Percentiles rank a stretch among this genome's conserved stretches.
Conservation (phyloP, 805 yeast genomes). For the Pichia sporocuriosa region DNA sequence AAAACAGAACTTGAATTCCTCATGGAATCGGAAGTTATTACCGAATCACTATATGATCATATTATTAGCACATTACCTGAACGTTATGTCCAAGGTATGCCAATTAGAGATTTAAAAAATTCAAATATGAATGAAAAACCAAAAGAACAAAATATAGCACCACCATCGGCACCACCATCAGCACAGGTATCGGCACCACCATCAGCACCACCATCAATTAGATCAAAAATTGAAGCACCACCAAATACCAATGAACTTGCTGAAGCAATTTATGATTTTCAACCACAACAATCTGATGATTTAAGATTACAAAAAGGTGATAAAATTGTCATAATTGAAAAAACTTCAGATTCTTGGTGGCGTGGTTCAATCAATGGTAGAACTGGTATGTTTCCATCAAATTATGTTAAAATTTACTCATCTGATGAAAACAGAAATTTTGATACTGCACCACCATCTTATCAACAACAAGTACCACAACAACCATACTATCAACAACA, state of each 20-base stretch:
- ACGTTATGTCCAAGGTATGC: slow-evolving; percentile 13
- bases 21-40: slow-evolving; percentile 65
- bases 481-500: slow-evolving; percentile 17
- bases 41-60: slow-evolving; percentile 42
- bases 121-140: too few species aligned
- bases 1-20: slow-evolving; percentile 72
- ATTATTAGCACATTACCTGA: slow-evolving; percentile 5
- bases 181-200: slow-evolving; percentile 8
- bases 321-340: slow-evolving; percentile 61
- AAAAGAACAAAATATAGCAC: slow-evolving; percentile 15
- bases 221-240: slow-evolving; percentile 9
- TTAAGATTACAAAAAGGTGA: slow-evolving; percentile 60
- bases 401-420: slow-evolving; percentile 57
- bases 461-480: slow-evolving; percentile 5
- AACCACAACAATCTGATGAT: slow-evolving; percentile 72
- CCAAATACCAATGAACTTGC: slow-evolving; percentile 32
- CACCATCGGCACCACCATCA: slow-evolving; percentile 3
- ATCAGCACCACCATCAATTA: neutral
- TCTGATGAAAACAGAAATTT: neutral
- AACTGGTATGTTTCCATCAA: slow-evolving; percentile 84
- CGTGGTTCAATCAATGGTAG: slow-evolving; percentile 56
- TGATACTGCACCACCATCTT: slow-evolving; percentile 1
- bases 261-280: slow-evolving; percentile 70
- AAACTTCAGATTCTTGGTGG: slow-evolving; percentile 86
- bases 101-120: too few species aligned